Percentiles rank a stretch among this genome's conserved stretches.
Evolutionary conservation across 2,329 filamentous ascomycete species (phyloP).

Genomic region (Fusarium ambrosium): DNA sequence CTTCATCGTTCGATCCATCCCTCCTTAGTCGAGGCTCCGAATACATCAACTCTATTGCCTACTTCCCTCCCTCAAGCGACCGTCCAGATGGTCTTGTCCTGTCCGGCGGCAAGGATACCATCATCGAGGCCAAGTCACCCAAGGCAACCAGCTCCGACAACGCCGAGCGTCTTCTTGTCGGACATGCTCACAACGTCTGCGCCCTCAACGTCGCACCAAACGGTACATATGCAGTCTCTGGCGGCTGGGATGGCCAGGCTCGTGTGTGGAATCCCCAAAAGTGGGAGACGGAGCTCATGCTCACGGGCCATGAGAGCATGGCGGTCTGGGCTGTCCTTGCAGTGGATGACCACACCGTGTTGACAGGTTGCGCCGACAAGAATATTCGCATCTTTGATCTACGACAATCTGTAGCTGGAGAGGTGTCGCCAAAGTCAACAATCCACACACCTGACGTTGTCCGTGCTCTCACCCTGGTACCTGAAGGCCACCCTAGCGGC

Average conservation of each 20-base stretch:
- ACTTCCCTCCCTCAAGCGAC: slow-evolving; percentile 75
- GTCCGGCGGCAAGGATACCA: slow-evolving; percentile 90
- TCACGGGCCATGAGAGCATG: slow-evolving; percentile 80
- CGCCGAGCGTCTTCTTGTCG: slow-evolving; percentile 87
- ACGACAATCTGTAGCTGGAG: slow-evolving; percentile 68
- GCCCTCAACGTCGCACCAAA: slow-evolving; percentile 82
- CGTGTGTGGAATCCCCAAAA: slow-evolving; percentile 88
- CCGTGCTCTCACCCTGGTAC: slow-evolving; percentile 88
- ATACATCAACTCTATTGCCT: slow-evolving; percentile 90
- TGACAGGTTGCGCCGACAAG: slow-evolving; percentile 95
- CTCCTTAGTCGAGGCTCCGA: slow-evolving; percentile 84
- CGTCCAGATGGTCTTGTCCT: slow-evolving; percentile 85
- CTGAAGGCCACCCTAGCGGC: slow-evolving; percentile 79
- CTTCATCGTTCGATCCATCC: slow-evolving; percentile 81
- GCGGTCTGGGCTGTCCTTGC: slow-evolving; percentile 94
- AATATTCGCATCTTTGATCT: slow-evolving; percentile 87
- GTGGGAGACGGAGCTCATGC: slow-evolving; percentile 81
- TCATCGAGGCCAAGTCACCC: slow-evolving; percentile 89
- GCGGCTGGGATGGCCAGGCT: slow-evolving; percentile 92
- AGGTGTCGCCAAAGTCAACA: slow-evolving; percentile 65
- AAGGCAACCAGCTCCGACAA: slow-evolving; percentile 76
- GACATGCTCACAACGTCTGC: slow-evolving; percentile 90
- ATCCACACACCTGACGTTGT: slow-evolving; percentile 84
- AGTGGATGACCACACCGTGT: slow-evolving; percentile 81
- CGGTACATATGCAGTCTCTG: slow-evolving; percentile 84